Evolutionary conservation across 495 filamentous ascomycete species (phyloP).

Genomic region (Hypoxylon subgilvum): DNA sequence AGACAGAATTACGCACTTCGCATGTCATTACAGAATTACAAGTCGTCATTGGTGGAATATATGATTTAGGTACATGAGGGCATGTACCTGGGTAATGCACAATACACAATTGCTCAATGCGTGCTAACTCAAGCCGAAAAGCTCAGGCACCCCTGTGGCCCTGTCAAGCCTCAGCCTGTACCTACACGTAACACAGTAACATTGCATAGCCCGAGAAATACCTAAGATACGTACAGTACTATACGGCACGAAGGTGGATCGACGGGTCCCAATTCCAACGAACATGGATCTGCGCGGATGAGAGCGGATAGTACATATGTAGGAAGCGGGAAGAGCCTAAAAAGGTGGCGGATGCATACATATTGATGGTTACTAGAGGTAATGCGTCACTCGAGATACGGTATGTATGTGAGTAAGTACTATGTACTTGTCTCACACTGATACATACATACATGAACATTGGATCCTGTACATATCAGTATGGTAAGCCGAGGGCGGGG

Average conservation of each 20-base stretch:
- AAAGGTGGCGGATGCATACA: slow-evolving; percentile 39
- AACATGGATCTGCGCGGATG: slow-evolving; percentile 42
- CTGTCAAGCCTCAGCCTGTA: too few species aligned
- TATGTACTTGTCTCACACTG: neutral
- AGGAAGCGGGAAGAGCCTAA: slow-evolving; percentile 43
- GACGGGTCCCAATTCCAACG: slow-evolving; percentile 33
- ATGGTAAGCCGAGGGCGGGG: slow-evolving; percentile 28
- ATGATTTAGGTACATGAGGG: too few species aligned
- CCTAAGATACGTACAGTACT: neutral
- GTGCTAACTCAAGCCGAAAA: too few species aligned
- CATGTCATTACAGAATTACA: too few species aligned
- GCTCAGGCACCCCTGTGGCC: too few species aligned
- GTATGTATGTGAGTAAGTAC: neutral
- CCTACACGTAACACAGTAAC: slow-evolving; percentile 4
- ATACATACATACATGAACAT: too few species aligned
- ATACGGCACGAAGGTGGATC: slow-evolving; percentile 35
- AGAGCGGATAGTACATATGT: slow-evolving; percentile 42
- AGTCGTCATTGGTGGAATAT: too few species aligned
- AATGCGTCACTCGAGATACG: slow-evolving; percentile 29
- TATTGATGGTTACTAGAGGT: too few species aligned
- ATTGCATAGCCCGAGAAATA: neutral
- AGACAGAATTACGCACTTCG: too few species aligned
- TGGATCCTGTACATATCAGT: slow-evolving; percentile 17
- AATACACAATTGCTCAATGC: too few species aligned
- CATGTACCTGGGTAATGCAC: too few species aligned